Evolutionary conservation across 2,329 filamentous ascomycete species (phyloP).

Genomic region (Phialemoniopsis sp.): DNA sequence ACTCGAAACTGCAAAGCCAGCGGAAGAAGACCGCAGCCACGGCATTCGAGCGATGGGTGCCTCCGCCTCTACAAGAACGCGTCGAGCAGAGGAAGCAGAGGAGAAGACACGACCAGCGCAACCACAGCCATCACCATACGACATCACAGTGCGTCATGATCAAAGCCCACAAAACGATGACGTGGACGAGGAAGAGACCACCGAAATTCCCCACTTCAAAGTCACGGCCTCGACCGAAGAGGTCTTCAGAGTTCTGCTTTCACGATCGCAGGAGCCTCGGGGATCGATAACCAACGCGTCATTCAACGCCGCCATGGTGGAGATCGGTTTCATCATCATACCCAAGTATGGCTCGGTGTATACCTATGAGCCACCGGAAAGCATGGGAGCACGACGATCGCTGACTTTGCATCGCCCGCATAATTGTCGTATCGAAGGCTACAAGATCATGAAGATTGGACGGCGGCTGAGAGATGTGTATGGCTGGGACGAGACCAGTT

Average conservation of each 20-base stretch:
- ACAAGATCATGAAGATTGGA: conserved; percentile 18
- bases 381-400: conserved; percentile 16
- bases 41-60: no score
- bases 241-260: conserved; percentile 31
- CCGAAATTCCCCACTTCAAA: conserved; percentile 15
- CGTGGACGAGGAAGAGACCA: no score
- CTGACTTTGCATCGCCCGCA: conserved; percentile 33
- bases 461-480: conserved; percentile 26
- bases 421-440: conserved; percentile 26
- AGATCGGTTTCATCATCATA: conserved; percentile 33
- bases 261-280: conserved; percentile 13
- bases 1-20: conserved; percentile 16
- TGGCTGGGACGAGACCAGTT: conserved; percentile 27
- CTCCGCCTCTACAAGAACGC: conserved; percentile 14
- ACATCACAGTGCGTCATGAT: conserved; percentile 12
- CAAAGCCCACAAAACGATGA: no score
- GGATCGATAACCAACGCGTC: conserved; percentile 24
- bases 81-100: conserved; percentile 31
- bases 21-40: conserved; percentile 11
- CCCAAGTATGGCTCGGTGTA: conserved; percentile 36
- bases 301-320: conserved; percentile 35
- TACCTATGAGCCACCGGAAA: conserved; percentile 28
- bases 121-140: conserved; percentile 26
- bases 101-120: conserved; percentile 36
- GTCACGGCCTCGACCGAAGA: conserved; percentile 31